These are phyloP conservation scores for Fusarium phyllophilum DNA, from an alignment of 2,329 filamentous ascomycete species.

Conservation along the genomic window DNA sequence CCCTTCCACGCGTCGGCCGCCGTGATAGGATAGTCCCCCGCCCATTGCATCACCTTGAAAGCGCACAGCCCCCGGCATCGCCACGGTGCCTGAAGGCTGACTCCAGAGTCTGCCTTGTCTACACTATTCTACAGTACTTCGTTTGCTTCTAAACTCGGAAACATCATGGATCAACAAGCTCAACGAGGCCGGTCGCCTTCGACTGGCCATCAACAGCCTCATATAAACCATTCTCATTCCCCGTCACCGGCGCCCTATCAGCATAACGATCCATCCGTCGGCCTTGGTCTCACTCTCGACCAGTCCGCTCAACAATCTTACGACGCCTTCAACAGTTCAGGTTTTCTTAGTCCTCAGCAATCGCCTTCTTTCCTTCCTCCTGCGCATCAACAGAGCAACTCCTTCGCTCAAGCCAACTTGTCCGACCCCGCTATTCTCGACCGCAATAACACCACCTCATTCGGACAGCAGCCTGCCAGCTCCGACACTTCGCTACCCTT, in stretches of 20 bases:
- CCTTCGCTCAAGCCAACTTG: conserved; percentile 46
- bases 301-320: conserved; percentile 55
- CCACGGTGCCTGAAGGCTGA: conserved; percentile 58
- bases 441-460: conserved; percentile 52
- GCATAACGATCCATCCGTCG: conserved; percentile 58
- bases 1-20: conserved; percentile 44
- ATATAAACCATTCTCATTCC: conserved; percentile 76
- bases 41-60: conserved; percentile 45
- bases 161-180: conserved; percentile 56
- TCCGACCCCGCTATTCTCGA: conserved; percentile 54
- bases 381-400: conserved; percentile 44
- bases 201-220: conserved; percentile 64
- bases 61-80: conserved; percentile 57
- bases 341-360: conserved; percentile 62
- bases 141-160: conserved; percentile 48
- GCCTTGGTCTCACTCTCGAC: conserved; percentile 69
- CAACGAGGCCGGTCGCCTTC: conserved; percentile 70
- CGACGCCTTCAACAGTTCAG: conserved; percentile 55
- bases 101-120: conserved; percentile 57
- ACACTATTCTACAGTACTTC: conserved; percentile 12
- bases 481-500: conserved; percentile 54
- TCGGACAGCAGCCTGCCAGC: conserved; percentile 54
- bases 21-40: conserved; percentile 46
- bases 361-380: conserved; percentile 47
- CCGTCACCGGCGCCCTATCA: conserved; percentile 68